phyloP scores from a whole-genome alignment of 2,329 filamentous ascomycete genomes.

The Aspergillus neoniger region DNA sequence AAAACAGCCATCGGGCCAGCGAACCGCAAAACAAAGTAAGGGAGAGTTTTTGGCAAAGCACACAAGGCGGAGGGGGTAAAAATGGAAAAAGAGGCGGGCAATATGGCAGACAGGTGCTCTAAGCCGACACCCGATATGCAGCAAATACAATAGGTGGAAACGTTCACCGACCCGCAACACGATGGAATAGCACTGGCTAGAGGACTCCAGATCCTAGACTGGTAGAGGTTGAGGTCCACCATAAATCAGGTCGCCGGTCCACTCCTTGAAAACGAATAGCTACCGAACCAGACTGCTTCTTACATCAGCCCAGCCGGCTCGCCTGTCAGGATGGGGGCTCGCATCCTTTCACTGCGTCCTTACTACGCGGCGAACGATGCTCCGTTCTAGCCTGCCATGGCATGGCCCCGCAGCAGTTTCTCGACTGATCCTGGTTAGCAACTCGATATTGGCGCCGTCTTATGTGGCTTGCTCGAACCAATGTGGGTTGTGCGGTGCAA shows the following conservation, averaged over 20 bases:
- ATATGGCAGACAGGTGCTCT: neutral
- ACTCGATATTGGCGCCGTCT: neutral
- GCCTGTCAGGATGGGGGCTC: neutral
- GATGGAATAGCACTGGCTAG: neutral
- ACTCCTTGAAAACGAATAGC: neutral
- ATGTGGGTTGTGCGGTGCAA: neutral
- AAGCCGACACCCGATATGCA: neutral
- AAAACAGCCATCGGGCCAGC: neutral
- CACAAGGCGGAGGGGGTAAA: neutral
- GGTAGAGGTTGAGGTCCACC: neutral
- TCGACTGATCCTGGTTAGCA: neutral
- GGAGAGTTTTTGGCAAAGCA: neutral
- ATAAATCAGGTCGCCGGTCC: neutral
- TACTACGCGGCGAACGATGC: neutral
- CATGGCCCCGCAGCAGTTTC: neutral
- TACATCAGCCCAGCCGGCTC: neutral
- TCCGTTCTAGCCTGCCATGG: neutral
- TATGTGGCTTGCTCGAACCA: neutral
- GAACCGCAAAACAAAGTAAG: slow-evolving; percentile 1
- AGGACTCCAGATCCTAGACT: neutral
- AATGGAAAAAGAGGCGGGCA: neutral
- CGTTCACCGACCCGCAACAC: slow-evolving; percentile 6
- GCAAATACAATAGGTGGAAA: slow-evolving; percentile 14
- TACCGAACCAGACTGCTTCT: neutral
- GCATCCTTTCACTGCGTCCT: neutral